Evolutionary conservation across 192 early-diverging fungal genomes (phyloP), one percentile per base, ranked within the genome.

Genomic region (Geranomyces michiganensis): DNA sequence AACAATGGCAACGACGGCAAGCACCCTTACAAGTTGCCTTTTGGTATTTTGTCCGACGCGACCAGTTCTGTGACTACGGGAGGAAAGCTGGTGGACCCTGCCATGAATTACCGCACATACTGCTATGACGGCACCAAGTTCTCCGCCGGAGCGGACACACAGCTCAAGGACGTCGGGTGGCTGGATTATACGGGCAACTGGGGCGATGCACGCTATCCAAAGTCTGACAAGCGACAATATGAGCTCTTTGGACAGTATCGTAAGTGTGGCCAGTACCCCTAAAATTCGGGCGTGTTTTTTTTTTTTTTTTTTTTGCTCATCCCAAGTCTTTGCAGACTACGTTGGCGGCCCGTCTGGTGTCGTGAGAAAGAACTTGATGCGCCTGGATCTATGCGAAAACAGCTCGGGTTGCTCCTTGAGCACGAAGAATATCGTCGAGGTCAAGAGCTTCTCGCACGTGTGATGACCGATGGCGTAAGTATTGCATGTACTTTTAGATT

Each of bases 1-100:
- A 72, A 63, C 30, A 72, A 72, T 29, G 70, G 70, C 2, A n/a
- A n/a, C 14, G 33, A 62, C 15, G 70, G 70, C 1, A 41, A 65
- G 13, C 70, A 72, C 45, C 61, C 70, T 13, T 72, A 72, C 49
- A 15, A 27, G 14, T 21, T 72, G 45, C 61, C 70, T n/a, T 56
- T 72, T 13, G 70, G 70, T 12, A 7, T 72, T 29, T 4, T 72
- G 0, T 19, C 21, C 0, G 70, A 72, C 10, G 8, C 15, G 2
- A 72, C 70, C 0, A 31, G 47, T 1, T 30, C 33, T 29, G 7
- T 17, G n/a, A 29, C 58, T 9, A 1, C 1, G 17, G 24, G 29
- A 17, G 43, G 36, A 7, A 51, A 55, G 1, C 10, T 46, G 13
- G 5, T 60, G 6, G 58, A 60, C 58, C 22, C 46, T 21, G 9